Evolutionary conservation across 352 stramenopile species (phyloP), one percentile per base, ranked within the genome.

Genomic region (Pythium phragmiticola): DNA sequence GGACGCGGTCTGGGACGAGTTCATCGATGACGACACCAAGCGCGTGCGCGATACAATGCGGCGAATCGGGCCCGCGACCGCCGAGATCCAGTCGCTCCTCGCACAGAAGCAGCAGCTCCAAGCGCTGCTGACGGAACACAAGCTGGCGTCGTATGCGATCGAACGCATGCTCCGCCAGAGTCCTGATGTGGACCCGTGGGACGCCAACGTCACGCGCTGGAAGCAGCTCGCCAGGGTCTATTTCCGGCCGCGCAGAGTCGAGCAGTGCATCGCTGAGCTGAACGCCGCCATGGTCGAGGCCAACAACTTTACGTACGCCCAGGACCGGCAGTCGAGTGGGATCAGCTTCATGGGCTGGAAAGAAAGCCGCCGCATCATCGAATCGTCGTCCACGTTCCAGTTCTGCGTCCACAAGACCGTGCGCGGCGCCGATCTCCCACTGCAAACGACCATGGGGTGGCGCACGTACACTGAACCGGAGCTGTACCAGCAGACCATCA

Each of bases 371-470:
- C 56, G 41, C 7, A 55, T 37, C 14, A 11, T 55, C 30, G 21
- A 36, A 4, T 8, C 17, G n/a, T 37, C 56, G 39, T 51, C 39
- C 7, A 45, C 26, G 12, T 17, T 63, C 28, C 46, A 65, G 26
- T 71, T 71, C 30, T 30, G 47, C 16, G 47, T 71, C 23, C 16
- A 47, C 36, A 71, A 71, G 52, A 58, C 57, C 1, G 56, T 43
- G 34, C 26, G 13, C 0, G 37, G 47, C 3, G 16, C n/a, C n/a
- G 52, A 71, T 47, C 16, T 52, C 19, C 26, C 26, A 30, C 26
- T 30, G 26, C 26, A 30, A 30, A 30, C 26, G 1, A 30, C 26
- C 26, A 30, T 30, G 26, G 26, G 26, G 26, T 30, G 26, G 52
- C 4, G 36, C 5, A 39, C 64, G 13, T 54, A 66, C 57, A 3